phyloP scores from a whole-genome alignment of 768 basidiomycete genomes.

The Suillus placidus region DNA sequence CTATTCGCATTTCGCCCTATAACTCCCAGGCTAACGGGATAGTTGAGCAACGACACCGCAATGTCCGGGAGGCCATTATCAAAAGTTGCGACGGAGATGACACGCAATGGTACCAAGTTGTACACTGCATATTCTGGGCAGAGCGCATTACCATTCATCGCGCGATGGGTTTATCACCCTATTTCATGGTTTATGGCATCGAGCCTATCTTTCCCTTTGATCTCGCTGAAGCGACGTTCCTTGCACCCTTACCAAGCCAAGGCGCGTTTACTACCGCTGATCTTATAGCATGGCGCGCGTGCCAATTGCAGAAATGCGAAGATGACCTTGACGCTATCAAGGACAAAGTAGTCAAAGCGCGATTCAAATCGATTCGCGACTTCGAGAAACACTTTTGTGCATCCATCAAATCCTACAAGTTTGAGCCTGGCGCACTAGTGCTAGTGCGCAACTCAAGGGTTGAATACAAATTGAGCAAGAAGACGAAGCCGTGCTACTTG shows the following conservation, averaged over 20 bases:
- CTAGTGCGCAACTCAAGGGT: neutral
- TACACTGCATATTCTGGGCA: slow-evolving; percentile 37
- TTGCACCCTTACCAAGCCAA: neutral
- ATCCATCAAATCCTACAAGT: slow-evolving; percentile 27
- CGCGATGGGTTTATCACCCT: neutral
- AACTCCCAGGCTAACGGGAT: neutral
- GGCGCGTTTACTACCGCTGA: neutral
- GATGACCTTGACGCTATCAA: neutral
- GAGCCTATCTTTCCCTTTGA: slow-evolving; percentile 35
- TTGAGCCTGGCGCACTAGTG: slow-evolving; percentile 23
- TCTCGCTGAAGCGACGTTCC: slow-evolving; percentile 28
- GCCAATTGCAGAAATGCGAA: too few species aligned
- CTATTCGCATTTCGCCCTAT: too few species aligned
- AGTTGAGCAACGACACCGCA: too few species aligned
- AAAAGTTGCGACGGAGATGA: slow-evolving; percentile 9
- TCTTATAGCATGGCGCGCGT: neutral
- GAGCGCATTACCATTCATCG: slow-evolving; percentile 22
- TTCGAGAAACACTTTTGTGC: neutral
- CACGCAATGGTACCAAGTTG: slow-evolving; percentile 10
- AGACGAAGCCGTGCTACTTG: slow-evolving; percentile 19
- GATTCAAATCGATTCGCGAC: neutral
- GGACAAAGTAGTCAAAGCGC: neutral
- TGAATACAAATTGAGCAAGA: neutral
- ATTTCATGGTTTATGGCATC: slow-evolving; percentile 24
- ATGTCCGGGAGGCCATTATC: neutral